phyloP scores from a whole-genome alignment of 2,329 filamentous ascomycete genomes.

The Stylonectria norvegica region DNA sequence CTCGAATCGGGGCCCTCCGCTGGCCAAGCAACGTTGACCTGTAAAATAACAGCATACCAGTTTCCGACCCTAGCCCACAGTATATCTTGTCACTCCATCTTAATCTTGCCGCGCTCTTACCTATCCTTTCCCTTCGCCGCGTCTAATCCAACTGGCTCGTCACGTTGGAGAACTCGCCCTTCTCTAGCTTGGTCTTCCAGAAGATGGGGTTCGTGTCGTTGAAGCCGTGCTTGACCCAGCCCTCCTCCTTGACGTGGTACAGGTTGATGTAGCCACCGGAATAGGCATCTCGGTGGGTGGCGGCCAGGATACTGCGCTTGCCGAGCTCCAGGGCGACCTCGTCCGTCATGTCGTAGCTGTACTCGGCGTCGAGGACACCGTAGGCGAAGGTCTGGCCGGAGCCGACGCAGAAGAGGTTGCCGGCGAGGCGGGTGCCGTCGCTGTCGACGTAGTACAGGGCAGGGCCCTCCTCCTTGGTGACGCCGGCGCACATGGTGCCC shows the following conservation, averaged over 20 bases:
- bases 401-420: conserved; percentile 97
- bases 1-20: conserved; percentile 7
- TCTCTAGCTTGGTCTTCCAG: conserved; percentile 98
- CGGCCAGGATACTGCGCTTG: conserved; percentile 86
- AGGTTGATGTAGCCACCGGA: conserved; percentile 98
- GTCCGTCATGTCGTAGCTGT: conserved; percentile 80
- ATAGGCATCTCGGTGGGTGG: conserved; percentile 96
- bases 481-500: conserved; percentile 99
- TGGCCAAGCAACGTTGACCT: conserved; percentile 2
- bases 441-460: conserved; percentile 97
- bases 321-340: conserved; percentile 91
- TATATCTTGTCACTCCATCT: conserved; percentile 5
- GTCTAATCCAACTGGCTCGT: conserved; percentile 70
- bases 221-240: conserved; percentile 99
- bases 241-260: conserved; percentile 98
- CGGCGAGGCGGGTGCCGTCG: conserved; percentile 86
- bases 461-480: conserved; percentile 91
- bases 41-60: conserved; percentile 21
- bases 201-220: conserved; percentile 98
- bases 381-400: conserved; percentile 99
- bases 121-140: conserved; percentile 7
- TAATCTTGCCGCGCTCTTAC: conserved; percentile 3
- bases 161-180: conserved; percentile 97
- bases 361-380: conserved; percentile 94
- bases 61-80: conserved; percentile 4